Evolutionary conservation across 2,329 filamentous ascomycete genomes (phyloP).

Genomic region (Ceratocystis harringtonii): DNA sequence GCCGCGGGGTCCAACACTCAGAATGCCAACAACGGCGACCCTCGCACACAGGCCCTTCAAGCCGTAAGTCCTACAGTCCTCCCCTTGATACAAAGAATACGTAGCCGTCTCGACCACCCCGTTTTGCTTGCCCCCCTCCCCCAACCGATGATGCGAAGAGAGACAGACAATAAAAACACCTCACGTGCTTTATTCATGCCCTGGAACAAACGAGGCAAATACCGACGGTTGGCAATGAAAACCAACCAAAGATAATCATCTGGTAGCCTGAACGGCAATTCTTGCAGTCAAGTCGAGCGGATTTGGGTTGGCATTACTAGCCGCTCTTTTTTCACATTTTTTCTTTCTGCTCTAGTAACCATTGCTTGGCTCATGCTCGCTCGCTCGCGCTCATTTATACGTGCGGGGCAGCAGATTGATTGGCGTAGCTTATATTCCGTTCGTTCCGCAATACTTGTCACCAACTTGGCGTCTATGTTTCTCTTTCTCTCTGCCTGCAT

Average conservation of each 20-base stretch:
- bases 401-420: neutral
- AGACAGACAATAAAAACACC: neutral
- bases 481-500: neutral
- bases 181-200: neutral
- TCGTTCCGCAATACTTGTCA: neutral
- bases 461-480: neutral
- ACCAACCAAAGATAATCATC: neutral
- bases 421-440: neutral
- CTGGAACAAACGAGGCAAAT: neutral
- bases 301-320: neutral
- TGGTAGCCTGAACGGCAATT: neutral
- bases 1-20: constrained; percentile 25
- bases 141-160: neutral
- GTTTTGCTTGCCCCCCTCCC: too few species aligned
- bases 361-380: neutral
- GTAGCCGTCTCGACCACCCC: neutral
- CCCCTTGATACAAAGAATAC: neutral
- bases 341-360: neutral
- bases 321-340: neutral
- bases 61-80: constrained; percentile 45
- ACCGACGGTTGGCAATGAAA: neutral
- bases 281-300: neutral
- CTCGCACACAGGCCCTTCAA: constrained; percentile 54
- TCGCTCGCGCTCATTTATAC: neutral
- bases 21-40: constrained; percentile 33